A percentile compares a stretch with the other conserved stretches of the same genome.
Conservation (phyloP, 2,329 filamentous ascomycete genomes). For the Endocalyx cinctus region DNA sequence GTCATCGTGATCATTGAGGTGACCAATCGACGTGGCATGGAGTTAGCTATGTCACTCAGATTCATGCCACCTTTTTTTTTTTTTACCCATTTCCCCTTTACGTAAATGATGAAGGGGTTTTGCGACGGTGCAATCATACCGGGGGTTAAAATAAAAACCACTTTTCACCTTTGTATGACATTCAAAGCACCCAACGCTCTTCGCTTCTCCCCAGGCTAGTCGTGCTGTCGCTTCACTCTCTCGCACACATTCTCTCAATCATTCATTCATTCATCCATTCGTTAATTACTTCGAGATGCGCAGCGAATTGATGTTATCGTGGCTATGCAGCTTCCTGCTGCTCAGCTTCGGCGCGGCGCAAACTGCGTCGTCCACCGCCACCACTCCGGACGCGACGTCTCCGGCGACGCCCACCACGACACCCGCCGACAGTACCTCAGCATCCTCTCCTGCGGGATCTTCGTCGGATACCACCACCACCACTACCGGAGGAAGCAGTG, state of each 20-base stretch:
- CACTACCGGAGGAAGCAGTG: constrained; percentile 14
- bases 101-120: no score
- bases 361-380: constrained; percentile 23
- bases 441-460: constrained; percentile 9
- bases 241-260: no score
- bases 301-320: constrained; percentile 15
- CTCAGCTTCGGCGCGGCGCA: constrained; percentile 27
- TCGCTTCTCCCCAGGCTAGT: constrained; percentile 2
- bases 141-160: no score
- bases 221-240: no score
- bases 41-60: no score
- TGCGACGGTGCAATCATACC: no score
- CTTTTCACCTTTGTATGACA: no score
- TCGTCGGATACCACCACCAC: constrained; percentile 14
- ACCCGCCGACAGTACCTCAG: constrained; percentile 5
- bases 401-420: constrained; percentile 11
- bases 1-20: no score
- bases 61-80: no score
- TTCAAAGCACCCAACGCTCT: no score
- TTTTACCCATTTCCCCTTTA: no score
- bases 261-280: constrained; percentile 13
- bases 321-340: constrained; percentile 27
- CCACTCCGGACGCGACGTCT: constrained; percentile 12
- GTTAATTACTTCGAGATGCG: constrained; percentile 21
- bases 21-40: no score